phyloP scores from a whole-genome alignment of 352 stramenopile genomes.

The Phytophthora syringae region DNA sequence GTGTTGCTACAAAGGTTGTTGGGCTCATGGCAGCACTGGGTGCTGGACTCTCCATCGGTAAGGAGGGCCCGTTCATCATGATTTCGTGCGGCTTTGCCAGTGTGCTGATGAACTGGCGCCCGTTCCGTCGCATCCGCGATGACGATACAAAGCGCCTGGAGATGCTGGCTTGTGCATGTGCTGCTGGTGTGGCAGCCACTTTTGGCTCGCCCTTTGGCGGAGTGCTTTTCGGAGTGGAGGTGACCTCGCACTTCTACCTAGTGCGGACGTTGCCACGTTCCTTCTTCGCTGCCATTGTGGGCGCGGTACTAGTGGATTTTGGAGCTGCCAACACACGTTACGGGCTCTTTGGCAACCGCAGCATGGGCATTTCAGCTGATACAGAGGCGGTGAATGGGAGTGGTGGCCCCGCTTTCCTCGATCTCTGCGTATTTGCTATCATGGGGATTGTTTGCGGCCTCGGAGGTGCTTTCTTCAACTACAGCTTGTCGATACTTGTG shows the following conservation, averaged over 20 bases:
- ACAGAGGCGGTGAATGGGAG: constrained; percentile 49
- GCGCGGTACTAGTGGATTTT: constrained; percentile 69
- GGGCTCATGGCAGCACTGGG: constrained; percentile 66
- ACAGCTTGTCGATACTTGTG: constrained; percentile 70
- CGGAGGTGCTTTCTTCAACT: constrained; percentile 75
- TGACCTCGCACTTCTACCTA: constrained; percentile 87
- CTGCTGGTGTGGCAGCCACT: constrained; percentile 84
- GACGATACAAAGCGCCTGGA: constrained; percentile 83
- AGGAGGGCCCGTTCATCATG: constrained; percentile 91
- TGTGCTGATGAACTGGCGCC: constrained; percentile 72
- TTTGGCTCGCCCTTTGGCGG: constrained; percentile 88
- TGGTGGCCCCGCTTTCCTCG: constrained; percentile 46
- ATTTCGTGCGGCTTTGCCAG: constrained; percentile 86
- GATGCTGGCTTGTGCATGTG: constrained; percentile 84
- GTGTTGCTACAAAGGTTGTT: constrained; percentile 77
- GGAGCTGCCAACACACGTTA: constrained; percentile 68
- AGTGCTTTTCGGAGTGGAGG: constrained; percentile 87
- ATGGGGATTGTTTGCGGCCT: constrained; percentile 78
- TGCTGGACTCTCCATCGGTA: constrained; percentile 80
- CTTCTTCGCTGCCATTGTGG: constrained; percentile 86
- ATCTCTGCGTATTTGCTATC: constrained; percentile 65
- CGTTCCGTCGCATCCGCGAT: constrained; percentile 77
- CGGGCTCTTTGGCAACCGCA: constrained; percentile 77
- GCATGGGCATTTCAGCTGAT: constrained; percentile 60
- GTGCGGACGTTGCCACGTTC: constrained; percentile 79